Evolutionary conservation across 2,329 filamentous ascomycete species (phyloP), one percentile per base, ranked within the genome.

Genomic region (Alternaria conjuncta): DNA sequence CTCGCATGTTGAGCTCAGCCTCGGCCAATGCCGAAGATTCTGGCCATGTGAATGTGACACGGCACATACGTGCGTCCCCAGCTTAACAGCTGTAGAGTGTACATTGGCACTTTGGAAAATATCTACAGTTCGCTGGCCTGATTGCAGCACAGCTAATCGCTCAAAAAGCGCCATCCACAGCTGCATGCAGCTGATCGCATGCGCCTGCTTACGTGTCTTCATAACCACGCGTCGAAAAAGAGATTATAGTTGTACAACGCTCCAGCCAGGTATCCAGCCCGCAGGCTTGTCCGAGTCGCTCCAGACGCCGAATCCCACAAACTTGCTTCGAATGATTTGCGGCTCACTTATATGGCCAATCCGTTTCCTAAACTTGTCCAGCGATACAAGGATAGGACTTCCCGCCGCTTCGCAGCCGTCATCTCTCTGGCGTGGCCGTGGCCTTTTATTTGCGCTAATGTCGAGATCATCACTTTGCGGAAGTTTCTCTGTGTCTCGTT

Each of bases 301-400:
- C 53, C 15, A 55, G n/a, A 55, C 36, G 30, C 53, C 36, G n/a
- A 45, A 21, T n/a, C 15, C 41, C 41, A 44, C 28, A 28, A 47
- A 46, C n/a, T 9, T 28, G 20, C 53, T 56, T 30, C 32, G 18
- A 23, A 9, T 10, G 18, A 20, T 13, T 30, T 25, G 13, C 43
- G 30, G 26, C 45, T 59, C 51, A 63, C 32, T 73, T 58, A 78
- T 23, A 79, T 77, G 11, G 80, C 80, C 36, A 82, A 72, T 10
- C 79, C 80, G 45, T 80, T 81, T 8, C 79, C 80, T 47, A 80
- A 68, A 57, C 77, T 78, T 49, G 81, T 86, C 85, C 85, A 87
- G 47, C 85, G 80, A 67, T 87, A 87, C 47, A 86, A 72, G 6
- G 84, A 85, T n/a, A 87, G 74, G 10, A 83, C 76, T 61, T 85